These are phyloP conservation scores for Cordia subcordata DNA, from an alignment of 257 asterid species.

Conservation along the genomic window DNA sequence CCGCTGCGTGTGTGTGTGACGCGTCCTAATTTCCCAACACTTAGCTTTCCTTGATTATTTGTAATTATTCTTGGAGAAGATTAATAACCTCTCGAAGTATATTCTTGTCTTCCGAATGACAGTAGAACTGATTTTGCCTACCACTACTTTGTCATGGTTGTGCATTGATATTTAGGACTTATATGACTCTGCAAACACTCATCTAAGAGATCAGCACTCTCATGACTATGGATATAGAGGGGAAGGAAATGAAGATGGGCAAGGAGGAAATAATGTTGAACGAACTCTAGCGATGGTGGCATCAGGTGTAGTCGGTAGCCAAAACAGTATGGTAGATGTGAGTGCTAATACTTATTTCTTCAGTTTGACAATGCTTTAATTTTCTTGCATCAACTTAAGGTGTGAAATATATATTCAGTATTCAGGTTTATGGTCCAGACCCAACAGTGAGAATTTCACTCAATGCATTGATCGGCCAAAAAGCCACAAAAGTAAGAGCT, in stretches of 20 bases:
- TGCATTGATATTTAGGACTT: slow-evolving; percentile 38
- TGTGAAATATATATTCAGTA: slow-evolving; percentile 38
- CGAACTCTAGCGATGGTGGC: slow-evolving; percentile 44
- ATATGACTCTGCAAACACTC: slow-evolving; percentile 35
- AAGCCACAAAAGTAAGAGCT: slow-evolving; percentile 61
- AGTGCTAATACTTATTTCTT: slow-evolving; percentile 19
- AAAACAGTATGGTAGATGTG: slow-evolving; percentile 40
- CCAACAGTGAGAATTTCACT: slow-evolving; percentile 73
- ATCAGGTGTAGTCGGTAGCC: slow-evolving; percentile 48
- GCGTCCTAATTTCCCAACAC: too few relatives aligned
- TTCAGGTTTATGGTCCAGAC: slow-evolving; percentile 84
- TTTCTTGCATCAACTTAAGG: slow-evolving; percentile 13
- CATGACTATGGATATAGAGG: slow-evolving; percentile 34
- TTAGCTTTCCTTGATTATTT: too few relatives aligned
- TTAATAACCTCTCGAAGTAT: neutral
- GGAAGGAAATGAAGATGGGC: slow-evolving; percentile 32
- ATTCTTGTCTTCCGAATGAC: neutral
- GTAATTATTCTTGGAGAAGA: neutral
- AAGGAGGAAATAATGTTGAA: slow-evolving; percentile 40
- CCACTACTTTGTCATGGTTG: neutral
- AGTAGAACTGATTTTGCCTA: slow-evolving; percentile 5
- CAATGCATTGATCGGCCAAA: slow-evolving; percentile 73
- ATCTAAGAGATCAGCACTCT: slow-evolving; percentile 40
- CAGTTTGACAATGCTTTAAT: neutral
- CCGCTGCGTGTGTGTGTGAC: too few relatives aligned